Conservation (phyloP, 129 eudicot species). For the Deinandra increscens region DNA sequence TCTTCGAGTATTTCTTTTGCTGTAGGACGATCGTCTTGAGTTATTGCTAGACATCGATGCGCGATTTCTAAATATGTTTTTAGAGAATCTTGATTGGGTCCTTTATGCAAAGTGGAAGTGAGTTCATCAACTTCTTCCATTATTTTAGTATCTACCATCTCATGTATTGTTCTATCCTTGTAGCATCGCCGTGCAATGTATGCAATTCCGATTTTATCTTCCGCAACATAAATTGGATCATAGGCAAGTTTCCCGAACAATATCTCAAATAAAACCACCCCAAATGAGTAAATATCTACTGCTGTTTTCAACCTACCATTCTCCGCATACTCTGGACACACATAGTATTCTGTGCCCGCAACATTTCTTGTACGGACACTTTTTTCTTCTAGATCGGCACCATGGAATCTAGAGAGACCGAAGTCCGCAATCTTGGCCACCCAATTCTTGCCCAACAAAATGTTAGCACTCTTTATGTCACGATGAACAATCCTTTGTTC, state of each 20-base stretch:
- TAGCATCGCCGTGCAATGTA: neutral
- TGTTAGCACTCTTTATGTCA: conserved; percentile 8
- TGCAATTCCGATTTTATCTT: neutral
- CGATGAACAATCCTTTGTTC: conserved; percentile 7
- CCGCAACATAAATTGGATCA: neutral
- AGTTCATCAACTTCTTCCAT: conserved; percentile 3
- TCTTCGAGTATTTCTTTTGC: neutral
- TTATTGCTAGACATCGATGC: neutral
- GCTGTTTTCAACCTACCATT: neutral
- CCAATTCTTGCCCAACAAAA: conserved; percentile 3
- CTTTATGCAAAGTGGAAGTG: neutral
- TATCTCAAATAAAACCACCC: conserved; percentile 15
- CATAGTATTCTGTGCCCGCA: conserved; percentile 10
- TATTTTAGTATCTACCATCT: neutral
- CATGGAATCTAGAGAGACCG: neutral
- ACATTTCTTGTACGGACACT: neutral
- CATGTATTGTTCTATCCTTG: neutral
- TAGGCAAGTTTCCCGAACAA: neutral
- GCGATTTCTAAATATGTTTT: neutral
- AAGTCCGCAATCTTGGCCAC: conserved; percentile 21
- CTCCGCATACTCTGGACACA: neutral
- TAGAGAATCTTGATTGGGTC: conserved; percentile 7
- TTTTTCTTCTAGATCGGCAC: neutral
- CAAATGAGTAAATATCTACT: neutral
- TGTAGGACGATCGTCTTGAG: conserved; percentile 7